phyloP scores from a whole-genome alignment of 768 basidiomycete species.

The Termitomyces sp. region DNA sequence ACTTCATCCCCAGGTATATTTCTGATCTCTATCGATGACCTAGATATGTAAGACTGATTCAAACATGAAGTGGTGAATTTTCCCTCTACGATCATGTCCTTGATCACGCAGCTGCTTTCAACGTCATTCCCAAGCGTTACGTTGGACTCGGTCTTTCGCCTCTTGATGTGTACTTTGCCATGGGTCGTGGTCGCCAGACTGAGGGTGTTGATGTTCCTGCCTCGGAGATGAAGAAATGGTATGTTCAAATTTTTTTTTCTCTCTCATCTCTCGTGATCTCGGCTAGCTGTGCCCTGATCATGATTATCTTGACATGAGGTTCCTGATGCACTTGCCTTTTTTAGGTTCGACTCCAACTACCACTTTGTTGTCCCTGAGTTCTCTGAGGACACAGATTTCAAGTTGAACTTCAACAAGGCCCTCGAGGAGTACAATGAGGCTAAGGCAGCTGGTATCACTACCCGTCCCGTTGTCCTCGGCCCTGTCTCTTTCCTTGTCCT shows the following conservation, averaged over 20 bases:
- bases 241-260: slow-evolving; percentile 21
- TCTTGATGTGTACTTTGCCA: slow-evolving; percentile 96
- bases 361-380: slow-evolving; percentile 98
- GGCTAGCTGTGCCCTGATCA: slow-evolving; percentile 1
- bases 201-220: slow-evolving; percentile 95
- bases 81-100: slow-evolving; percentile 98
- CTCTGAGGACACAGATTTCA: slow-evolving; percentile 86
- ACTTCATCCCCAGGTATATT: slow-evolving; percentile 84
- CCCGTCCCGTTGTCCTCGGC: slow-evolving; percentile 94
- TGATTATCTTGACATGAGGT: neutral
- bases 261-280: neutral
- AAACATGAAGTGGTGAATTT: slow-evolving; percentile 80
- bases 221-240: slow-evolving; percentile 99
- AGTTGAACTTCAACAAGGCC: slow-evolving; percentile 93
- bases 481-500: slow-evolving; percentile 94
- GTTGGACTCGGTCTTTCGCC: slow-evolving; percentile 76
- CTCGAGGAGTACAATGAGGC: slow-evolving; percentile 95
- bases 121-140: slow-evolving; percentile 95
- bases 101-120: slow-evolving; percentile 94
- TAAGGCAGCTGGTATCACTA: slow-evolving; percentile 78
- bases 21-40: slow-evolving; percentile 13
- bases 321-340: slow-evolving; percentile 5
- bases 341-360: slow-evolving; percentile 97
- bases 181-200: slow-evolving; percentile 97
- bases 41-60: slow-evolving; percentile 11